Percentiles rank a stretch among this genome's conserved stretches.
These are phyloP conservation scores for Euphorbia schlechtendalii DNA, from an alignment of 441 rosid species.

Conservation along the genomic window DNA sequence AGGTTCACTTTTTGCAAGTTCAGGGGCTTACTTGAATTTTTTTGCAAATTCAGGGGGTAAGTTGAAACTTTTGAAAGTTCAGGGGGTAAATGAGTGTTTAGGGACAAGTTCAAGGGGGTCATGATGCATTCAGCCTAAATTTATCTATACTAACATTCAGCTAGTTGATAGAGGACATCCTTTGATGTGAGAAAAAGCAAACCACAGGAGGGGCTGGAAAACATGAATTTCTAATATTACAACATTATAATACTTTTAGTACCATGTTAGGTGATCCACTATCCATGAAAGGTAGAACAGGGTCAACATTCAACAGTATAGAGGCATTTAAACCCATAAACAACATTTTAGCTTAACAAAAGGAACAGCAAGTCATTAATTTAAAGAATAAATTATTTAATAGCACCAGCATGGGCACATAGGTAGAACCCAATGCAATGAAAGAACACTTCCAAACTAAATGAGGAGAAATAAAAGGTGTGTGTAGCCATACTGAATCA, in stretches of 20 bases:
- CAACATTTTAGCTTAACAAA: background rate
- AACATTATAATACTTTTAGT: background rate
- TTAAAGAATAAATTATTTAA: background rate
- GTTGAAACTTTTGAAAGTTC: too few relatives aligned
- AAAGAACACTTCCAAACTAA: background rate
- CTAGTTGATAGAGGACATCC: background rate
- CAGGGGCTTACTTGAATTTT: too few relatives aligned
- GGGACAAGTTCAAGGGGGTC: too few relatives aligned
- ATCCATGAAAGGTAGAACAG: background rate
- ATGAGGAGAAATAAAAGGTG: background rate
- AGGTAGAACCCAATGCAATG: background rate
- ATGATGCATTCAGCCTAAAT: too few relatives aligned
- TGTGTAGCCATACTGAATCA: slow-evolving; percentile 58
- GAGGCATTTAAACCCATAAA: too few relatives aligned
- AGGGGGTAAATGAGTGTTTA: too few relatives aligned
- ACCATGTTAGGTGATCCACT: background rate
- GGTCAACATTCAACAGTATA: background rate
- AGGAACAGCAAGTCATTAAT: background rate
- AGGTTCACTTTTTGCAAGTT: too few relatives aligned
- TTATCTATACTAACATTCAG: background rate
- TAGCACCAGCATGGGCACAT: background rate
- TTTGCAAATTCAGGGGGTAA: too few relatives aligned
- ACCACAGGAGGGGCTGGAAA: background rate
- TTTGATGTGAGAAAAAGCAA: background rate
- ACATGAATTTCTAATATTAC: background rate